phyloP scores from a whole-genome alignment of 768 basidiomycete genomes.

The Candolleomyces eurysporus region DNA sequence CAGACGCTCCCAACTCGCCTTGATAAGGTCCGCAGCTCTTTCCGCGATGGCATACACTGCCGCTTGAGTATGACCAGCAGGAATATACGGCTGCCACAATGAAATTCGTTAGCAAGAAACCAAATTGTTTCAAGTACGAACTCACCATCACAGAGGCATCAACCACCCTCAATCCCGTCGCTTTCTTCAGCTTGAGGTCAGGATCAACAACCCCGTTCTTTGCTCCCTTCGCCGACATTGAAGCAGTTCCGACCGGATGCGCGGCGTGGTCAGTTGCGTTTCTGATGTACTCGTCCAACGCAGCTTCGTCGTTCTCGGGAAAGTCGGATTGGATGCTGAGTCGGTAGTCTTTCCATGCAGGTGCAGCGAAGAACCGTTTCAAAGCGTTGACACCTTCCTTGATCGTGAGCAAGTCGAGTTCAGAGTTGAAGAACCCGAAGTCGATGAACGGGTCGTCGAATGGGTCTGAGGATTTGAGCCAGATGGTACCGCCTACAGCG shows the following conservation, averaged over 20 bases:
- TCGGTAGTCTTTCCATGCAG: not conserved
- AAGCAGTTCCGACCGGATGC: conserved; percentile 7
- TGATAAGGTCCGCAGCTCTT: conserved; percentile 13
- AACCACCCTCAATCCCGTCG: conserved; percentile 22
- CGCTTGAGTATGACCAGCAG: conserved; percentile 11
- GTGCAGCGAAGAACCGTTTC: not conserved
- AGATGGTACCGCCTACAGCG: conserved; percentile 2
- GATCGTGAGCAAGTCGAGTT: conserved; percentile 14
- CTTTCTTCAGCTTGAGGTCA: conserved; percentile 25
- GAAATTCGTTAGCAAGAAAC: not conserved
- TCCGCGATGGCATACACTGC: conserved; percentile 14
- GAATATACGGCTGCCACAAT: conserved; percentile 12
- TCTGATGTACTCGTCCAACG: conserved; percentile 1
- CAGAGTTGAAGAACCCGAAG: conserved; percentile 33
- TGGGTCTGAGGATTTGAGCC: conserved; percentile 4
- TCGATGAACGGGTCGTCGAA: conserved; percentile 36
- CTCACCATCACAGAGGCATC: conserved; percentile 26
- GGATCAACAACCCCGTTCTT: conserved; percentile 28
- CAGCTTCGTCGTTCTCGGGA: not conserved
- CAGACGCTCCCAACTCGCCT: too few species aligned
- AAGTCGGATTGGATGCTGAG: not conserved
- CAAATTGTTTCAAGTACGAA: not conserved
- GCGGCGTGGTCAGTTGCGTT: conserved; percentile 7
- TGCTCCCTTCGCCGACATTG: conserved; percentile 13
- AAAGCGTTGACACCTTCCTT: conserved; percentile 13